Conservation (phyloP, 257 asterid species). For the Petunia secreta region DNA sequence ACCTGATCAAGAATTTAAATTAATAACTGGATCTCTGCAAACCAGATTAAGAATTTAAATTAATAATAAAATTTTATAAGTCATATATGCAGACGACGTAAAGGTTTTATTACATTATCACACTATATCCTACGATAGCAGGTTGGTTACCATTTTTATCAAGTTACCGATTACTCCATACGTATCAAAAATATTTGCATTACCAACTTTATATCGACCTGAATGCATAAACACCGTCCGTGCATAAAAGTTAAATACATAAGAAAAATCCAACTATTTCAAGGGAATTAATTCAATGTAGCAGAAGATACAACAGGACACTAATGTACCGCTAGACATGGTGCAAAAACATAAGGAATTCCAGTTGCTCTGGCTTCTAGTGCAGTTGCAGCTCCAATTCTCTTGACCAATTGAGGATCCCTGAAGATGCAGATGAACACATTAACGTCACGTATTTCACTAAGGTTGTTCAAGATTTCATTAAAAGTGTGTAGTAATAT, state of each 20-base stretch:
- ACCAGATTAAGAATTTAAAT: too few species aligned
- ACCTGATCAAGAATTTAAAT: neutral
- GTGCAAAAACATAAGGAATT: conserved; percentile 35
- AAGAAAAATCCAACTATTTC: neutral
- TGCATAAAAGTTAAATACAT: neutral
- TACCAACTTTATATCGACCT: too few species aligned
- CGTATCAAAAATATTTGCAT: too few species aligned
- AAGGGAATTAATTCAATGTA: neutral
- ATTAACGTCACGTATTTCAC: too few species aligned
- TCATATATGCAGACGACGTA: too few species aligned
- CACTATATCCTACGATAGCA: neutral
- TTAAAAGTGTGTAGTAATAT: too few species aligned
- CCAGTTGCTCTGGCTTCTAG: conserved; percentile 37
- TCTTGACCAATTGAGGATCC: conserved; percentile 34
- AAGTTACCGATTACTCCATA: too few species aligned
- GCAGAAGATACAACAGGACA: neutral
- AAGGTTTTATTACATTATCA: too few species aligned
- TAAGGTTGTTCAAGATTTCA: too few species aligned
- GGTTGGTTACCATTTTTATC: neutral
- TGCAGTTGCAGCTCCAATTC: conserved; percentile 38
- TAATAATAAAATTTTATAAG: too few species aligned
- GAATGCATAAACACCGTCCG: neutral
- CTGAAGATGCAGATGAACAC: neutral
- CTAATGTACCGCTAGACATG: conserved; percentile 34
- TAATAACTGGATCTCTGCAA: neutral